Conservation (phyloP, 106 monocot genomes). For the Vanilla planifolia region DNA sequence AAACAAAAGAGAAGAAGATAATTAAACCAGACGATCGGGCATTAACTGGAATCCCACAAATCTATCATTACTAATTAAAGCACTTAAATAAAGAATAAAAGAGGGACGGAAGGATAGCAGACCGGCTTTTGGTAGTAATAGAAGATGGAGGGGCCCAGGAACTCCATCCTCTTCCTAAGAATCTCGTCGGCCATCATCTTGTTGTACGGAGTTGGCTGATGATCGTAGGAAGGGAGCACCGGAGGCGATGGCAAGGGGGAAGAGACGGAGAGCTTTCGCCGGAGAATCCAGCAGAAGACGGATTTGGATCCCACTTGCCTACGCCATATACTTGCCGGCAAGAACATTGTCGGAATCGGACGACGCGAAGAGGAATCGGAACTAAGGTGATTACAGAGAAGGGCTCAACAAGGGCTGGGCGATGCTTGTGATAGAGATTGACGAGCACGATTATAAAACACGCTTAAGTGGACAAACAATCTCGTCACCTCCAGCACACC, state of each 20-base stretch:
- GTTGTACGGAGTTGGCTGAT: constrained; percentile 63
- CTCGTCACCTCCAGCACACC: too few relatives aligned
- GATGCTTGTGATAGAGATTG: too few relatives aligned
- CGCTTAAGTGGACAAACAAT: too few relatives aligned
- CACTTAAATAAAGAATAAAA: neutral
- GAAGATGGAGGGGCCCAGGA: constrained; percentile 86
- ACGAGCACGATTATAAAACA: too few relatives aligned
- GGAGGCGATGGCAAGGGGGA: constrained; percentile 29
- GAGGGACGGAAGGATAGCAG: neutral
- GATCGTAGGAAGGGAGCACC: constrained; percentile 56
- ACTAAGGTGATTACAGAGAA: too few relatives aligned
- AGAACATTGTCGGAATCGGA: neutral
- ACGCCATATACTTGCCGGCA: constrained; percentile 17
- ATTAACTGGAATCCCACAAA: neutral
- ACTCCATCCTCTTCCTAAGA: constrained; percentile 57
- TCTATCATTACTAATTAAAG: neutral
- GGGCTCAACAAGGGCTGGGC: too few relatives aligned
- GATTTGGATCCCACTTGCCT: constrained; percentile 16
- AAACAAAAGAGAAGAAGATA: neutral
- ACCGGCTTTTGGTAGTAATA: constrained; percentile 94
- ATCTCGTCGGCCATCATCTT: constrained; percentile 64
- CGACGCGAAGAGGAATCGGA: too few relatives aligned
- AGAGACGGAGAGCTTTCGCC: constrained; percentile 14
- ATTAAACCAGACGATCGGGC: neutral
- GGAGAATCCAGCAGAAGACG: constrained; percentile 13